Evolutionary conservation across 768 basidiomycete genomes (phyloP).

Genomic region (Tricholoma hemisulphureum): DNA sequence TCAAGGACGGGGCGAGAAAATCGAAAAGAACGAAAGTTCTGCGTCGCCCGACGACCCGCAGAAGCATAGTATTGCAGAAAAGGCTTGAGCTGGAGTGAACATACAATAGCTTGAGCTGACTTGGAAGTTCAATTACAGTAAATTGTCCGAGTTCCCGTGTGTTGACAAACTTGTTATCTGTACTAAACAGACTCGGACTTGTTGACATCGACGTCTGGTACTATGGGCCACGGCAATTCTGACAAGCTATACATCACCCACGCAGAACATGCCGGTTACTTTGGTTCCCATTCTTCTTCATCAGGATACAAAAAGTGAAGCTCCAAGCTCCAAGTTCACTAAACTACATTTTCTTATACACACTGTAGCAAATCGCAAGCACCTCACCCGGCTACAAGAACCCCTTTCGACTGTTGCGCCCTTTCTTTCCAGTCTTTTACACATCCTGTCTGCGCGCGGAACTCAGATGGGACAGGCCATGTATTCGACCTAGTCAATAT

Average conservation of each 20-base stretch:
- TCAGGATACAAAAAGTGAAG: slow-evolving; percentile 64
- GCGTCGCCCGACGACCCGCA: slow-evolving; percentile 18
- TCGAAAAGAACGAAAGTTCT: slow-evolving; percentile 36
- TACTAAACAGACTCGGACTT: not conserved
- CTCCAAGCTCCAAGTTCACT: not conserved
- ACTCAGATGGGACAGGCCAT: slow-evolving; percentile 71
- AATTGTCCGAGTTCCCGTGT: too few species aligned
- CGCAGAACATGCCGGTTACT: slow-evolving; percentile 77
- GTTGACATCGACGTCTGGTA: slow-evolving; percentile 13
- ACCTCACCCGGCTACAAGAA: slow-evolving; percentile 59
- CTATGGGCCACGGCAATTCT: slow-evolving; percentile 87
- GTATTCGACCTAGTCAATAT: slow-evolving; percentile 93
- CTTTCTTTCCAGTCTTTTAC: slow-evolving; percentile 87
- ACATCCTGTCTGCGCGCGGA: slow-evolving; percentile 85
- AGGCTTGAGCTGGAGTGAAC: too few species aligned
- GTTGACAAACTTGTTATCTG: not conserved
- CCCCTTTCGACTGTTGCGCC: slow-evolving; percentile 90
- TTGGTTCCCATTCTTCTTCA: slow-evolving; percentile 81
- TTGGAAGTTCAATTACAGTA: too few species aligned
- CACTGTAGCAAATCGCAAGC: slow-evolving; percentile 61
- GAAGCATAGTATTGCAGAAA: slow-evolving; percentile 4
- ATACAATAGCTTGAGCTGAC: too few species aligned
- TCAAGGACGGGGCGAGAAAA: slow-evolving; percentile 41
- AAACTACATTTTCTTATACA: slow-evolving; percentile 10
- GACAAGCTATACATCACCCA: slow-evolving; percentile 89